Base-by-base conservation (phyloP, 768 basidiomycete species). In the Paxillus rubicundulus region DNA sequence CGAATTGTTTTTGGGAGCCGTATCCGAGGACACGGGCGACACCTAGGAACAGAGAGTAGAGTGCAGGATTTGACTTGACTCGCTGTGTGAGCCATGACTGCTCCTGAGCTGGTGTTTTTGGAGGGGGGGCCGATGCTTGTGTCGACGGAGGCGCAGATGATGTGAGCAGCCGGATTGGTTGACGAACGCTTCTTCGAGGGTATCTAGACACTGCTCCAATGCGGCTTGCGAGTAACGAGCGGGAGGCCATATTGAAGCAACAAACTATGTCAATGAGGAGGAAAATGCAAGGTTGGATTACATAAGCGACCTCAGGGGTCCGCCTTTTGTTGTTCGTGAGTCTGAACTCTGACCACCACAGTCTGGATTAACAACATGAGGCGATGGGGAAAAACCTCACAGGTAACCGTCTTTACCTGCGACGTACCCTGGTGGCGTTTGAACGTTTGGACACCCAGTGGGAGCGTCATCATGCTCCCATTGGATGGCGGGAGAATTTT, bases 11-110 rank as follows among this genome's bases (percentile, higher is more conserved):
- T 0, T 80, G 71, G 55, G 77, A 82, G 5, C 78, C 76, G 54
- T 87, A 88, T 4, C 86, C 86, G 9, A 87, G 69, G 7, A 74
- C 49, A 40, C 71, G 73, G 10, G 80, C 77, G 42, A 84, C n/a
- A 0, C 64, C 65, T 12, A 82, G 53, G 60, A 87, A 82, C 18
- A 75, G 52, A 27, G 67, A 68, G 58, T 70, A 73, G 1, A 80
- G 71, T 17, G 64, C 53, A 0, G 83, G 82, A 13, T 80, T 83
- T 17, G 72, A 60, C 58, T 78, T 74, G 46, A 86, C 73, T 60
- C 73, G 70, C 21, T 70, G 72, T 13, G 85, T 81, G 41, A 87
- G 68, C 85, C 85, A 86, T 51, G 68, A 76, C 57, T 74, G 74
- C 48, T 64, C 54, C 30, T 59, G 62, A 36, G 39, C 20, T 0